A percentile compares a stretch with the other conserved stretches of the same genome.
Conservation (phyloP, 1,284 basidiomycete genomes). For the Malassezia obtusa region DNA sequence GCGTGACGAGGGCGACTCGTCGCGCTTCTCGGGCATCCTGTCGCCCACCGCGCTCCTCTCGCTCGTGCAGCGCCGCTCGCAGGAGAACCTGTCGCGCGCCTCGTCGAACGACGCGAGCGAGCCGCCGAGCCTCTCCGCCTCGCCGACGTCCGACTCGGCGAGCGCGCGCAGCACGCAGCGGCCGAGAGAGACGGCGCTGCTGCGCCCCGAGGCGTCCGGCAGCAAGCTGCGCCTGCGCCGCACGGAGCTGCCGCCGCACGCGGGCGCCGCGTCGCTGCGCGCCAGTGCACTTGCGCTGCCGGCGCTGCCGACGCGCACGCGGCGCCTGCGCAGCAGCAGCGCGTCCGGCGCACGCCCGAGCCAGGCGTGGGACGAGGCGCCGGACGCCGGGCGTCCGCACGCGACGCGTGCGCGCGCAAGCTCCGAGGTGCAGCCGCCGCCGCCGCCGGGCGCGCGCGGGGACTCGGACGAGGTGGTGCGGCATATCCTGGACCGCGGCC, state of each 20-base stretch:
- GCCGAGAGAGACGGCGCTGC: neutral
- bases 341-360: neutral
- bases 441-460: neutral
- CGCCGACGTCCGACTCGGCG: neutral
- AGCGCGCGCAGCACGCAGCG: neutral
- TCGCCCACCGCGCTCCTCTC: neutral
- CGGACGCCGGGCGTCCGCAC: neutral
- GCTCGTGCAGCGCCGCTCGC: neutral
- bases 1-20: neutral
- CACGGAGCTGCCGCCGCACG: neutral
- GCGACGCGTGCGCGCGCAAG: conserved; percentile 11
- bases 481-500: neutral
- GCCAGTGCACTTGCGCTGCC: too few relatives aligned
- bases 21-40: neutral
- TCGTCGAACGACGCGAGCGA: neutral
- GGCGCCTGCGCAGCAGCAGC: conserved; percentile 13
- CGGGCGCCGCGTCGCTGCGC: too few relatives aligned
- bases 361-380: too few relatives aligned
- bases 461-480: neutral
- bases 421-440: conserved; percentile 6
- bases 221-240: neutral
- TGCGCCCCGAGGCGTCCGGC: neutral
- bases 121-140: neutral
- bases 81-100: neutral
- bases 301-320: neutral